phyloP scores from a whole-genome alignment of 345 rosid genomes.

The Gossypium turneri region DNA sequence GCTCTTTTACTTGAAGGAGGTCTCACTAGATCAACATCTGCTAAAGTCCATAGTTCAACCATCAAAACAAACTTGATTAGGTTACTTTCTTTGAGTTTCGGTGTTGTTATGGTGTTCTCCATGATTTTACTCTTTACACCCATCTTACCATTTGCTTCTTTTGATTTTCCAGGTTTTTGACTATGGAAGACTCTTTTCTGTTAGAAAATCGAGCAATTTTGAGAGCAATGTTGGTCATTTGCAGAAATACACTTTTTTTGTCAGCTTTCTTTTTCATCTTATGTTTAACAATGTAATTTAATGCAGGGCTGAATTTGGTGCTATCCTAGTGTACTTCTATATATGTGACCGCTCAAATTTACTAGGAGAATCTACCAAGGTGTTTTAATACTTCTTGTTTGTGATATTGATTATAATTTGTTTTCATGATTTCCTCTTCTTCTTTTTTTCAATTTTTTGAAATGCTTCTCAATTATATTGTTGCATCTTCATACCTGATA shows the following conservation, averaged over 20 bases:
- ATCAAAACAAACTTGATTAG: conserved; percentile 71
- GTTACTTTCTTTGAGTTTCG: conserved; percentile 28
- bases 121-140: not conserved
- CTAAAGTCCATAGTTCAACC: conserved; percentile 57
- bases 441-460: not conserved
- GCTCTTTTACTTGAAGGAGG: conserved; percentile 92
- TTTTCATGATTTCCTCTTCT: conserved; percentile 6
- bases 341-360: conserved; percentile 76
- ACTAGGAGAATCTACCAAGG: conserved; percentile 81
- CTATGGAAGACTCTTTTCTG: conserved; percentile 89
- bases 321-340: conserved; percentile 65
- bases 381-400: conserved; percentile 22
- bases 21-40: conserved; percentile 68
- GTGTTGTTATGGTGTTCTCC: not conserved
- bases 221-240: conserved; percentile 72
- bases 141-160: not conserved
- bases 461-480: not conserved
- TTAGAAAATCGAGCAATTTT: conserved; percentile 83
- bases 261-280: not conserved
- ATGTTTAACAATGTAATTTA: conserved; percentile 18
- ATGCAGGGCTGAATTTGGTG: conserved; percentile 84
- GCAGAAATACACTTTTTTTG: not conserved
- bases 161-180: conserved; percentile 56
- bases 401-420: not conserved
- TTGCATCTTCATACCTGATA: not conserved